Conservation (phyloP, 2,329 filamentous ascomycete species). For the Xylariaceae sp. region DNA sequence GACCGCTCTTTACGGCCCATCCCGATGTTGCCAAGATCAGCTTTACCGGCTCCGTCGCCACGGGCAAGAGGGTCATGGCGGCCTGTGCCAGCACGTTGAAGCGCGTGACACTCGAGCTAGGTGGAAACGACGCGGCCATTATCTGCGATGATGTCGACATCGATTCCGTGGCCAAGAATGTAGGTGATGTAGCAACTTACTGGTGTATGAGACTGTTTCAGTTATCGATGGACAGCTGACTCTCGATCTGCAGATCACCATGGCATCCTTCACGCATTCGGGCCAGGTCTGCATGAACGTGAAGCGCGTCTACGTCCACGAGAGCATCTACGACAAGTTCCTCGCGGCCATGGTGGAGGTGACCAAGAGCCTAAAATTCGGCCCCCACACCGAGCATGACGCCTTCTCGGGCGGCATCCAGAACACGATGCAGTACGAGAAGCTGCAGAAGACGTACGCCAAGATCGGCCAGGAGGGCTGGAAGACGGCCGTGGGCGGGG, state of each 20-base stretch:
- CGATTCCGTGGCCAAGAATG: background rate
- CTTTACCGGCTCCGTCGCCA: constrained; percentile 57
- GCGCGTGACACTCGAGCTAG: constrained; percentile 58
- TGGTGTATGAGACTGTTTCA: too few species aligned
- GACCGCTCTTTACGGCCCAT: constrained; percentile 52
- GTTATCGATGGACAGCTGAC: too few species aligned
- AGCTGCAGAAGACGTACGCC: constrained; percentile 18
- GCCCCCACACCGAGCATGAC: background rate
- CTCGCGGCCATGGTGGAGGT: constrained; percentile 37
- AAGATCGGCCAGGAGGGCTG: constrained; percentile 19
- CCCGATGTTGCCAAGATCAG: constrained; percentile 57
- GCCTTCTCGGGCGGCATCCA: constrained; percentile 15
- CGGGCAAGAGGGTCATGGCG: constrained; percentile 57
- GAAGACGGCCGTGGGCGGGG: constrained; percentile 15
- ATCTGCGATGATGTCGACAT: constrained; percentile 51
- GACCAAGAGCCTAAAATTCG: constrained; percentile 10
- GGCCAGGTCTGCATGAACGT: constrained; percentile 47
- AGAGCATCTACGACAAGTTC: constrained; percentile 41
- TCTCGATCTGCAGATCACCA: too few species aligned
- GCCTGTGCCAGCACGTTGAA: constrained; percentile 52
- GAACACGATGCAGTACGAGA: constrained; percentile 22
- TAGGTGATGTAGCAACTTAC: background rate
- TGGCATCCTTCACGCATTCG: constrained; percentile 37
- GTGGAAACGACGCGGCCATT: constrained; percentile 57
- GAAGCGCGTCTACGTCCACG: constrained; percentile 52